Evolutionary conservation across 140 eudicot species (phyloP).

Genomic region (Stevia rebaudiana): DNA sequence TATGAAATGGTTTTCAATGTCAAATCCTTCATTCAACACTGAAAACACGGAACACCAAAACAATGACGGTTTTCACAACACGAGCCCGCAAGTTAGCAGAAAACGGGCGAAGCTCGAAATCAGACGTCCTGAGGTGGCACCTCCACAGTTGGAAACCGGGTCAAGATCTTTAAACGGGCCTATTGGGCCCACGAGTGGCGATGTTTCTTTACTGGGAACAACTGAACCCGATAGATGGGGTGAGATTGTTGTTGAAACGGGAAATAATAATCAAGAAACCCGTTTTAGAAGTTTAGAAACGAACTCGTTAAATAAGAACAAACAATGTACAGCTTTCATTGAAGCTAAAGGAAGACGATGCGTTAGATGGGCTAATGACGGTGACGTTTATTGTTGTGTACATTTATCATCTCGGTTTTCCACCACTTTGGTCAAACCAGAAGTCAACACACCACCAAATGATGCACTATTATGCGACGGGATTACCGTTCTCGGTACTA

Average conservation of each 20-base stretch:
- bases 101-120: constrained; percentile 92
- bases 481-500: constrained; percentile 84
- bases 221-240: constrained; percentile 56
- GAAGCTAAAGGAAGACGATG: constrained; percentile 95
- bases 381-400: constrained; percentile 89
- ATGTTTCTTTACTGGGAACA: constrained; percentile 22
- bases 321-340: constrained; percentile 76
- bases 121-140: constrained; percentile 77
- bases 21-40: constrained; percentile 37
- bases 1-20: constrained; percentile 66
- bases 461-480: constrained; percentile 82
- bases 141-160: constrained; percentile 39
- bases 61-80: constrained; percentile 32
- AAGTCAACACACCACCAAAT: constrained; percentile 29
- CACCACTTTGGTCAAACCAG: constrained; percentile 38
- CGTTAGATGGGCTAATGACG: constrained; percentile 93
- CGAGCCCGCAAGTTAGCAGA: constrained; percentile 45
- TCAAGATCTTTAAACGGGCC: constrained; percentile 37
- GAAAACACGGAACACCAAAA: constrained; percentile 41
- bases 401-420: constrained; percentile 66
- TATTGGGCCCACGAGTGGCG: constrained; percentile 26
- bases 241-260: constrained; percentile 58
- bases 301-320: constrained; percentile 39
- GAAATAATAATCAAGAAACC: constrained; percentile 39
- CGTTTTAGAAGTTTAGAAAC: constrained; percentile 34